Conservation (phyloP, 108 stramenopile species). For the Craspedostauros australis region DNA sequence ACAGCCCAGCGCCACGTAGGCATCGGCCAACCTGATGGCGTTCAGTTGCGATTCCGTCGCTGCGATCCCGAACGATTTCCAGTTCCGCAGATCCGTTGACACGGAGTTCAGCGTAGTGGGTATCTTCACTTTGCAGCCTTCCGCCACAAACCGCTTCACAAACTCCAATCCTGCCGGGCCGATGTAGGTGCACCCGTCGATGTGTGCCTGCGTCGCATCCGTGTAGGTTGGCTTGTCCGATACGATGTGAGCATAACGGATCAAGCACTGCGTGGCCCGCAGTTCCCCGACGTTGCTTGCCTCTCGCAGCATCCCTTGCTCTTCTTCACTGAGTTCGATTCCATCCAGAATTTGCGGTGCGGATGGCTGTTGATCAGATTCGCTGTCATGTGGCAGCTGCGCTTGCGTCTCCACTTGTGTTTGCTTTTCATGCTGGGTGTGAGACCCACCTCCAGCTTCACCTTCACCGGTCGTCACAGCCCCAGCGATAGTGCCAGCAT, state of each 20-base stretch:
- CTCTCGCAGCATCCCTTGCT: conserved; percentile 28
- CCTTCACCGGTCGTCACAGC: no score
- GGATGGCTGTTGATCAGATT: no score
- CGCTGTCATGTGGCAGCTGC: no score
- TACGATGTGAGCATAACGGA: conserved; percentile 46
- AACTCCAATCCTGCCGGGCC: conserved; percentile 68
- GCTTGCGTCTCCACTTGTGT: no score
- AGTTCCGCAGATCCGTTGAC: conserved; percentile 62
- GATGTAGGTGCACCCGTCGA: conserved; percentile 84
- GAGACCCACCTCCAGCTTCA: no score
- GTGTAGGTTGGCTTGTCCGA: conserved; percentile 26
- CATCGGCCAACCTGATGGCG: conserved; percentile 57
- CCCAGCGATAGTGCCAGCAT: no score
- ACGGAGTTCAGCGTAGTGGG: conserved; percentile 80
- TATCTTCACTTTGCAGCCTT: conserved; percentile 52
- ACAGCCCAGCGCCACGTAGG: conserved; percentile 68
- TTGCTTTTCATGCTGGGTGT: no score
- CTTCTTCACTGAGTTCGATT: conserved; percentile 19
- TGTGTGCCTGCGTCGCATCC: conserved; percentile 47
- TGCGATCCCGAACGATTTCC: conserved; percentile 54
- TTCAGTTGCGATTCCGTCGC: conserved; percentile 26
- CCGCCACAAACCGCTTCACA: conserved; percentile 46
- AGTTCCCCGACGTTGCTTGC: conserved; percentile 27
- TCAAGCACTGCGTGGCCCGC: conserved; percentile 41
- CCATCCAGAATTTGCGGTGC: neutral